phyloP scores from a whole-genome alignment of 495 filamentous ascomycete species.

The Lichenothelia convexa region DNA sequence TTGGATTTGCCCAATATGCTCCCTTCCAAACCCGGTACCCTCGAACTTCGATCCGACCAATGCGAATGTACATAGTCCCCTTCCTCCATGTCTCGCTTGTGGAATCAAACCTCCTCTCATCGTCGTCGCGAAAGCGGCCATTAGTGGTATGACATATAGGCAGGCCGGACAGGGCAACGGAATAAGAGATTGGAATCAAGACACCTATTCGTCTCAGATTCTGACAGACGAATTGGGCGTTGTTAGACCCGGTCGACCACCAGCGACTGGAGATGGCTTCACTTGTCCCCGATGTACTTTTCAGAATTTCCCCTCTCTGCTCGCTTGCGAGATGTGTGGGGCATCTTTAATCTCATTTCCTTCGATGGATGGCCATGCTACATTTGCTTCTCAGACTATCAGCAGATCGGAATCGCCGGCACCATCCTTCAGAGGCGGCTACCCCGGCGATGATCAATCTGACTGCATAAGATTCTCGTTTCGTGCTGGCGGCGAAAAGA shows the following conservation, averaged over 20 bases:
- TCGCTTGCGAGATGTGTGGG: constrained; percentile 82
- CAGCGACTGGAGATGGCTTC: neutral
- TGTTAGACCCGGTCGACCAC: no score
- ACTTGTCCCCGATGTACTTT: constrained; percentile 86
- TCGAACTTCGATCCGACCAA: constrained; percentile 76
- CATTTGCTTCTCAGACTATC: no score
- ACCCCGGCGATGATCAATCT: constrained; percentile 33
- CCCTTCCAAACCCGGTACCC: constrained; percentile 87
- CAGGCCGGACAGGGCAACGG: no score
- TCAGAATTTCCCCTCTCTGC: constrained; percentile 72
- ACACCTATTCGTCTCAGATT: neutral
- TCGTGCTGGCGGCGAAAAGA: constrained; percentile 69
- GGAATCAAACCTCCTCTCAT: constrained; percentile 80
- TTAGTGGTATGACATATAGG: constrained; percentile 29
- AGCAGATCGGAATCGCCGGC: constrained; percentile 58
- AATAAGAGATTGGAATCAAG: neutral
- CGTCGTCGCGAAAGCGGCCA: constrained; percentile 67
- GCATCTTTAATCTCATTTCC: constrained; percentile 44
- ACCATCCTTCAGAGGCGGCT: constrained; percentile 29
- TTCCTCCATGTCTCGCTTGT: constrained; percentile 80
- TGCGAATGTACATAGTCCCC: constrained; percentile 51
- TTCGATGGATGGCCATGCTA: constrained; percentile 14
- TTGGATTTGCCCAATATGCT: constrained; percentile 97
- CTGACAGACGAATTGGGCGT: no score
- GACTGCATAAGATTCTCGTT: constrained; percentile 88